phyloP scores from a whole-genome alignment of 139 green algal species.

The Picochlorum sp. region DNA sequence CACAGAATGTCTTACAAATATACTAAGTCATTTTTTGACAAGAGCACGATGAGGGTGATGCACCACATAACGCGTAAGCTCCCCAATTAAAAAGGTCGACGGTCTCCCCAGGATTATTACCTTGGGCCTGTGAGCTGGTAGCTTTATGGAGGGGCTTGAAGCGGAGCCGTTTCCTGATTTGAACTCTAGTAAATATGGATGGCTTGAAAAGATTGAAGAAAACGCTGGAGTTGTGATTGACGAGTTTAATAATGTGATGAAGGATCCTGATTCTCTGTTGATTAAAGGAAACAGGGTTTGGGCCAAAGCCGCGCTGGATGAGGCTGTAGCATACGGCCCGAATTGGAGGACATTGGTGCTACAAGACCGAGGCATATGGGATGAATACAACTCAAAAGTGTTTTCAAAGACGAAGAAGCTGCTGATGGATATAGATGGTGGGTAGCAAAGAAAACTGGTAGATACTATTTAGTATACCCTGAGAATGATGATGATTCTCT shows the following conservation, averaged over 20 bases:
- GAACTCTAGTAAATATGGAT: constrained; percentile 5
- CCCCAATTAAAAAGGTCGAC: too few species aligned
- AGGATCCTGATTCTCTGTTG: constrained; percentile 13
- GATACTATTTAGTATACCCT: too few species aligned
- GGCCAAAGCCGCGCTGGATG: constrained; percentile 24
- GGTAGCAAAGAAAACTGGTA: not conserved
- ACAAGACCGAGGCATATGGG: constrained; percentile 33
- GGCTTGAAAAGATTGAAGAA: constrained; percentile 14
- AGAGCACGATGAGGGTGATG: too few species aligned
- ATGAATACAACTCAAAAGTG: constrained; percentile 15
- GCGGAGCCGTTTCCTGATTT: constrained; percentile 18
- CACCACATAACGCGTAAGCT: too few species aligned
- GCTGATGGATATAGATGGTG: constrained; percentile 16
- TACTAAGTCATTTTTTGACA: too few species aligned
- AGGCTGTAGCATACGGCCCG: constrained; percentile 30
- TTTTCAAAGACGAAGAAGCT: constrained; percentile 32
- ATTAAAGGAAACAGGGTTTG: constrained; percentile 22
- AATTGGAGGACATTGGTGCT: constrained; percentile 46
- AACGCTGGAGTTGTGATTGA: constrained; percentile 1
- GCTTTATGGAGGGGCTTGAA: constrained; percentile 19
- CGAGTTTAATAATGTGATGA: constrained; percentile 13
- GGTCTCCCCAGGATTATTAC: too few species aligned
- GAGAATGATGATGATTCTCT: not conserved
- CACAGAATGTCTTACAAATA: too few species aligned
- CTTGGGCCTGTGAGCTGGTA: too few species aligned